Evolutionary conservation across 345 rosid genomes (phyloP).

Genomic region (Eucalyptus lansdowneana): DNA sequence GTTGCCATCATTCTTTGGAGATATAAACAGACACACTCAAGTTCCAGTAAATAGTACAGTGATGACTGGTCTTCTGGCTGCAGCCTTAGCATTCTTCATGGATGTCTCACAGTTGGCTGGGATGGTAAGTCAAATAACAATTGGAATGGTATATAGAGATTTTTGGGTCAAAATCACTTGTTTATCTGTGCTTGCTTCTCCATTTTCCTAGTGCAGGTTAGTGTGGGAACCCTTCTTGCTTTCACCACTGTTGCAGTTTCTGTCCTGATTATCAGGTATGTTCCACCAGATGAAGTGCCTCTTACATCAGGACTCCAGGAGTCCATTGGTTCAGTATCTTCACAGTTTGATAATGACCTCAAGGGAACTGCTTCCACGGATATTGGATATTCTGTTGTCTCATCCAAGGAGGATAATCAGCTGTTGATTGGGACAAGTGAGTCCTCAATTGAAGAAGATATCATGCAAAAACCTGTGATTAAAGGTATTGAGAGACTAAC

Average conservation of each 20-base stretch:
- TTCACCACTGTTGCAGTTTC: conserved; percentile 90
- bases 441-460: conserved; percentile 18
- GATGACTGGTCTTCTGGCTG: conserved; percentile 60
- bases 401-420: conserved; percentile 14
- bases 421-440: conserved; percentile 28
- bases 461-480: conserved; percentile 24
- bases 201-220: conserved; percentile 46
- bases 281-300: conserved; percentile 92
- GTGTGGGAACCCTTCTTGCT: conserved; percentile 97
- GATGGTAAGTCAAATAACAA: conserved; percentile 36
- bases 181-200: neutral
- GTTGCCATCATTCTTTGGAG: conserved; percentile 73
- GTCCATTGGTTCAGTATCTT: conserved; percentile 35
- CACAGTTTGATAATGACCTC: conserved; percentile 7
- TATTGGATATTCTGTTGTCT: conserved; percentile 3
- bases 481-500: conserved; percentile 4
- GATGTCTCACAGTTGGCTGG: conserved; percentile 85
- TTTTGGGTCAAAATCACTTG: neutral
- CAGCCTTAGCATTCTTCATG: conserved; percentile 63
- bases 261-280: conserved; percentile 82
- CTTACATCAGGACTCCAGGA: conserved; percentile 67
- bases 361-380: conserved; percentile 4
- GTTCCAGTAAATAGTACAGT: conserved; percentile 76
- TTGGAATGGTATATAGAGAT: neutral
- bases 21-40: conserved; percentile 53